Evolutionary conservation across 208 protist species (phyloP), one percentile per base, ranked within the genome.

Genomic region (Leishmania amazonensis): DNA sequence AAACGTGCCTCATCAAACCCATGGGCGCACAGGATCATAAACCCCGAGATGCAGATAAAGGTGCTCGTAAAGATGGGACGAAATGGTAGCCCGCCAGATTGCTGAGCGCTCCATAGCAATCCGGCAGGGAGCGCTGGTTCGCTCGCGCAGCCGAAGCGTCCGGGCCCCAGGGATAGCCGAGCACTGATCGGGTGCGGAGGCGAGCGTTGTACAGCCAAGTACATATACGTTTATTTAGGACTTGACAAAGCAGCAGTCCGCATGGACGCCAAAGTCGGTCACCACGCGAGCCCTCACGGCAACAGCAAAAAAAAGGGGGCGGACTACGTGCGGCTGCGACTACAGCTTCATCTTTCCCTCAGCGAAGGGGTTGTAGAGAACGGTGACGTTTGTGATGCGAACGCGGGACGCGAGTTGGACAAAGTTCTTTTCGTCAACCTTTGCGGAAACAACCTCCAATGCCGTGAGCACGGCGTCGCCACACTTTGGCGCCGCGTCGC

Each of bases 311-410:
- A 54, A 53, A 53, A n/a, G 13, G 28, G 45, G 40, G 8, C 17
- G 17, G 17, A 68, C 15, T 19, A 68, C 35, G 28, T 68, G 1
- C 67, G 38, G 35, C 73, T 24, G 38, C 38, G n/a, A 53, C 54
- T 74, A 85, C 54, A 75, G 67, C 19, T 75, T 73, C 42, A 75
- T 53, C 45, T 76, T 83, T 2, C 91, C 91, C 65, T 96, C 91
- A 1, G 94, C 91, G 86, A 97, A 97, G 1, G 94, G 94, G 80
- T 97, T 97, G 79, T 94, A 96, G 75, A 96, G 72, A 58, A 97
- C 88, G 9, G 90, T 94, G 19, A 85, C 73, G 40, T 75, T 76
- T 28, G 79, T 78, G 75, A 97, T 95, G 75, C 79, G 87, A 31
- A 91, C 83, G 2, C 80, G 75, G 6, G 78, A 77, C 42, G 79